phyloP scores from a whole-genome alignment of 371 early-diverging fungal genomes.

The Apophysomyces ossiformis region DNA sequence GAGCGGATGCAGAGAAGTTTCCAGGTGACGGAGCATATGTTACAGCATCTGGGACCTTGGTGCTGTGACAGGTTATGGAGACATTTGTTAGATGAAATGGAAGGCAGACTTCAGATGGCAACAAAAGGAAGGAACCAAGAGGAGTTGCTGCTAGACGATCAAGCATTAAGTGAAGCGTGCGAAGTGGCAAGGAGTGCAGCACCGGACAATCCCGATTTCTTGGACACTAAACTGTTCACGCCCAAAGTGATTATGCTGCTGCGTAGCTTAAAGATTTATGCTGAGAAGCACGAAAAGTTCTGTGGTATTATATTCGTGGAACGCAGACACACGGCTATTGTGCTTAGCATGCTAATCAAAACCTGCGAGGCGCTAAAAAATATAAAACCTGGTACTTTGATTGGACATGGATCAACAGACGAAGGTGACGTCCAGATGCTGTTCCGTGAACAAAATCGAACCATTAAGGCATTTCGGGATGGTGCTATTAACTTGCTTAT shows the following conservation, averaged over 20 bases:
- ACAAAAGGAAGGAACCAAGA: constrained; percentile 25
- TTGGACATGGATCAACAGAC: constrained; percentile 69
- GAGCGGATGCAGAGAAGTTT: constrained; percentile 46
- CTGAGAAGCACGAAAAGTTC: constrained; percentile 46
- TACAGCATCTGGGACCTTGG: constrained; percentile 72
- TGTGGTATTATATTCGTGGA: constrained; percentile 89
- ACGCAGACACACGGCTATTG: constrained; percentile 74
- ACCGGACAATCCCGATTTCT: constrained; percentile 36
- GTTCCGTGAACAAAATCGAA: constrained; percentile 64
- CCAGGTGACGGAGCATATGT: constrained; percentile 28
- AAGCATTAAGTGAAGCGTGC: constrained; percentile 32
- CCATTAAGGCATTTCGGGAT: constrained; percentile 70
- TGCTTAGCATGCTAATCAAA: constrained; percentile 59
- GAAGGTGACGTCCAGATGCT: constrained; percentile 65
- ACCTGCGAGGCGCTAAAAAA: constrained; percentile 43
- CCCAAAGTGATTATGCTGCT: constrained; percentile 68
- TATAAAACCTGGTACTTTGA: constrained; percentile 56
- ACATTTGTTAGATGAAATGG: constrained; percentile 40
- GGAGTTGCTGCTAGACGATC: constrained; percentile 33
- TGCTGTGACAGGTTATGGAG: constrained; percentile 63
- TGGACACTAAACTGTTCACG: constrained; percentile 41
- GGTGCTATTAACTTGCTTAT: constrained; percentile 81
- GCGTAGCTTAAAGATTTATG: constrained; percentile 49
- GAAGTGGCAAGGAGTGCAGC: constrained; percentile 19
- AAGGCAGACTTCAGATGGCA: constrained; percentile 19